These are phyloP conservation scores for Eucalyptus decipiens DNA, from an alignment of 345 rosid genomes.

Conservation along the genomic window DNA sequence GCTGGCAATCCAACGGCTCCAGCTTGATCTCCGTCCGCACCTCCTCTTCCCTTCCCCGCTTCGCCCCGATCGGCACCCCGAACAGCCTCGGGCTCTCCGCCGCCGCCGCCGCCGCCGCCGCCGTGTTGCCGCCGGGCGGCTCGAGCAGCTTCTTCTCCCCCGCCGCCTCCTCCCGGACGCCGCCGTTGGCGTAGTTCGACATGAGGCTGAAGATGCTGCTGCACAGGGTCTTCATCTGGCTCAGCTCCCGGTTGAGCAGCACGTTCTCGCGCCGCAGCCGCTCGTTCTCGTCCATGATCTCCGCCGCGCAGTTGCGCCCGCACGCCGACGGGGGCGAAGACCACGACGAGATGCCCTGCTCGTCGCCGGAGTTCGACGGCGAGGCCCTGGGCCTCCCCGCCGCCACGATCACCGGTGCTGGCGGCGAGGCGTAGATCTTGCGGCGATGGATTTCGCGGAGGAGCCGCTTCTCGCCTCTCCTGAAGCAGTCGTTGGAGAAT, in stretches of 20 bases:
- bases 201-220: constrained; percentile 12
- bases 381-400: constrained; percentile 16
- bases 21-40: not conserved
- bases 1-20: not conserved
- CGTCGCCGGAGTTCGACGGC: constrained; percentile 31
- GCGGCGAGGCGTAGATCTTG: constrained; percentile 18
- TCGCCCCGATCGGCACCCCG: constrained; percentile 3
- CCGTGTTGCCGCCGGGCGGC: not conserved
- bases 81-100: not conserved
- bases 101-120: not conserved
- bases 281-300: constrained; percentile 30
- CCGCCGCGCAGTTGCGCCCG: constrained; percentile 4
- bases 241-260: constrained; percentile 12
- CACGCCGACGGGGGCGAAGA: not conserved
- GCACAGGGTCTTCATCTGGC: constrained; percentile 18
- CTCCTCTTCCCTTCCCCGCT: constrained; percentile 2
- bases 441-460: constrained; percentile 76
- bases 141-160: not conserved
- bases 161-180: not conserved
- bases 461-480: constrained; percentile 59
- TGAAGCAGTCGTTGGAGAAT: constrained; percentile 68
- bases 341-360: constrained; percentile 3
- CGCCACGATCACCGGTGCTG: not conserved
- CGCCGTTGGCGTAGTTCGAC: constrained; percentile 3
- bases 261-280: constrained; percentile 24